Evolutionary conservation across 2,329 filamentous ascomycete species (phyloP).

Genomic region (Orbilia quercus): DNA sequence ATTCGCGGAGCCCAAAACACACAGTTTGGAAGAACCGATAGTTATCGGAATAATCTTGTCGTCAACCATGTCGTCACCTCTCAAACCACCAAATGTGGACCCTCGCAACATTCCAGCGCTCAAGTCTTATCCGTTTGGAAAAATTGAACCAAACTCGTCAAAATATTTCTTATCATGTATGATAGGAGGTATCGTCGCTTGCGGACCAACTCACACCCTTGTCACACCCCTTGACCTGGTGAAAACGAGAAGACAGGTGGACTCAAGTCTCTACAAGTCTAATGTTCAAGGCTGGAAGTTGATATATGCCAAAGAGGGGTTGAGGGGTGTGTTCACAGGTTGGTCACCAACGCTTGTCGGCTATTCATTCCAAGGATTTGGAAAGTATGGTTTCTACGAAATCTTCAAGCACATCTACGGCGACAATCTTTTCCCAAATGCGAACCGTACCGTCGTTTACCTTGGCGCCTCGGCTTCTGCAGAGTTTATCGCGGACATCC

Average conservation of each 20-base stretch:
- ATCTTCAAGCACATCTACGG: constrained; percentile 56
- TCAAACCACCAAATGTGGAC: constrained; percentile 39
- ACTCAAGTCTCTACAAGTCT: constrained; percentile 83
- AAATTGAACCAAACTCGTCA: constrained; percentile 81
- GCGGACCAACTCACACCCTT: constrained; percentile 49
- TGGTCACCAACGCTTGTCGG: constrained; percentile 83
- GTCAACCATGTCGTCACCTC: constrained; percentile 32
- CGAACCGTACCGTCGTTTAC: constrained; percentile 81
- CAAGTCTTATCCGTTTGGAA: constrained; percentile 46
- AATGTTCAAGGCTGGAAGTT: constrained; percentile 86
- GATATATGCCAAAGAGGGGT: constrained; percentile 78
- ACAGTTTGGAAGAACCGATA: background rate
- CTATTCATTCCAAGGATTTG: constrained; percentile 52
- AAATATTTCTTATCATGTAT: constrained; percentile 89
- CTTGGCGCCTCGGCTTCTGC: constrained; percentile 80
- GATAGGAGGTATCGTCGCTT: constrained; percentile 71
- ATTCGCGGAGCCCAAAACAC: constrained; percentile 8
- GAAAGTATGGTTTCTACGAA: constrained; percentile 55
- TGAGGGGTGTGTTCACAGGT: constrained; percentile 86
- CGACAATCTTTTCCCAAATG: constrained; percentile 41
- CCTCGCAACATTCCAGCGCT: constrained; percentile 26
- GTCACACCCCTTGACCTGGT: constrained; percentile 73
- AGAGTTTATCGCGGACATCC: constrained; percentile 80
- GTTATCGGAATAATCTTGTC: background rate
- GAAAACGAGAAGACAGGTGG: constrained; percentile 89